Evolutionary conservation across 139 green algal species (phyloP).

Genomic region (Micractinium conductrix): DNA sequence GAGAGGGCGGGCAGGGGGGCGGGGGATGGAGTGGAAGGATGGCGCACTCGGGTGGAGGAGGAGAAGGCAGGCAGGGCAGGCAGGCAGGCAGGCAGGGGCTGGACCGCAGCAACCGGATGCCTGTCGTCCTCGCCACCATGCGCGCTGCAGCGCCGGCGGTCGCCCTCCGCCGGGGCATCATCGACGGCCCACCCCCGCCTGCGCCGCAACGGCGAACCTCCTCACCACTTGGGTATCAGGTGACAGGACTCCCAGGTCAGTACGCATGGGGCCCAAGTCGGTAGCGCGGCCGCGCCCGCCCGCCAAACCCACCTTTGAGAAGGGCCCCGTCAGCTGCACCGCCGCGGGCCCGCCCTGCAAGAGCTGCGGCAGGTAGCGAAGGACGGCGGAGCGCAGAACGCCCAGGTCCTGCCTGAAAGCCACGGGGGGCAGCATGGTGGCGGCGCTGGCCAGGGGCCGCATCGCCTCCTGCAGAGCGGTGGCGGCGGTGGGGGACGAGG

Average conservation of each 20-base stretch:
- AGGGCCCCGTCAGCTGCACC: constrained; percentile 80
- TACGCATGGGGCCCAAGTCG: no score
- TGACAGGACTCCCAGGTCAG: no score
- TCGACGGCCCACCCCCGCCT: no score
- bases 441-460: constrained; percentile 81
- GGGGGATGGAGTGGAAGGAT: background rate
- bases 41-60: background rate
- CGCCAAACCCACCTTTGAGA: constrained; percentile 61
- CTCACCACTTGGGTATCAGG: no score
- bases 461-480: constrained; percentile 62
- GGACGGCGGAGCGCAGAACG: constrained; percentile 74
- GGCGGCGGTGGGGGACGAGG: background rate
- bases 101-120: no score
- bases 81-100: no score
- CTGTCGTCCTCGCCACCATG: no score
- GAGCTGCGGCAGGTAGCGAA: constrained; percentile 78
- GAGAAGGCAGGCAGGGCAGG: no score
- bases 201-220: no score
- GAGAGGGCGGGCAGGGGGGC: background rate
- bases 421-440: constrained; percentile 82
- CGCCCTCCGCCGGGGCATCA: no score
- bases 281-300: no score
- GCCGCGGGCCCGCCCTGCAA: constrained; percentile 54
- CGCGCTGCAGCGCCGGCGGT: no score
- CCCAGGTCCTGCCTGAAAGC: constrained; percentile 79